A percentile compares a stretch with the other conserved stretches of the same genome.
These are phyloP conservation scores for Drechslerella dactyloides DNA, from an alignment of 2,329 filamentous ascomycete genomes.

Conservation along the genomic window DNA sequence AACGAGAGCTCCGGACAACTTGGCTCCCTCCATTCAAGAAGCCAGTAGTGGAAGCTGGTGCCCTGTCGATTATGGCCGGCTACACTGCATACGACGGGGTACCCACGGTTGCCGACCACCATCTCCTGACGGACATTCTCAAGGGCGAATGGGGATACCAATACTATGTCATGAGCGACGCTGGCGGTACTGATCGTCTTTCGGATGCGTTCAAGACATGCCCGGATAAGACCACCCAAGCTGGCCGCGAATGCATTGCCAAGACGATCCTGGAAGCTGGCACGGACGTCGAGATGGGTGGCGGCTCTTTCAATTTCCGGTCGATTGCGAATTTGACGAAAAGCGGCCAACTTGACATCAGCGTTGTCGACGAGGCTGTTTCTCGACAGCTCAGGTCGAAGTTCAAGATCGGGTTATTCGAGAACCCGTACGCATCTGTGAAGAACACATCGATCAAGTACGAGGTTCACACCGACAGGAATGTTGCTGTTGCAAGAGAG, in stretches of 20 bases:
- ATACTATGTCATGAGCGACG: slow-evolving; percentile 65
- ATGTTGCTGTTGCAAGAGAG: slow-evolving; percentile 67
- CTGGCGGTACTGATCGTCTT: slow-evolving; percentile 69
- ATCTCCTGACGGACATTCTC: slow-evolving; percentile 72
- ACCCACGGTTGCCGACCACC: slow-evolving; percentile 70
- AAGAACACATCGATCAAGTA: slow-evolving; percentile 64
- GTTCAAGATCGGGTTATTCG: slow-evolving; percentile 73
- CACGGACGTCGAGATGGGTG: slow-evolving; percentile 78
- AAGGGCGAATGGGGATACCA: slow-evolving; percentile 75
- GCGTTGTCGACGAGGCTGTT: slow-evolving; percentile 70
- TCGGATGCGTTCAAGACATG: slow-evolving; percentile 68
- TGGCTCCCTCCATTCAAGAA: slow-evolving; percentile 70
- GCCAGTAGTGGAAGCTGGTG: slow-evolving; percentile 73
- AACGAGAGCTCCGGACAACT: slow-evolving; percentile 65
- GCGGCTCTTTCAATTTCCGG: slow-evolving; percentile 73
- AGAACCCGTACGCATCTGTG: slow-evolving; percentile 70
- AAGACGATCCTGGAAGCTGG: slow-evolving; percentile 70
- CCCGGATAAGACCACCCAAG: slow-evolving; percentile 62
- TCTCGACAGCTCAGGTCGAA: slow-evolving; percentile 70
- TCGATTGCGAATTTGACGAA: slow-evolving; percentile 70
- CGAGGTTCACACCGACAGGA: slow-evolving; percentile 68
- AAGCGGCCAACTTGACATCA: slow-evolving; percentile 66
- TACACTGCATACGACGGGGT: slow-evolving; percentile 78
- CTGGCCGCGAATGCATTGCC: slow-evolving; percentile 58
- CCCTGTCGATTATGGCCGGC: slow-evolving; percentile 73